Evolutionary conservation across 2,329 filamentous ascomycete species (phyloP).

Genomic region (Aspergillus phoenicis): DNA sequence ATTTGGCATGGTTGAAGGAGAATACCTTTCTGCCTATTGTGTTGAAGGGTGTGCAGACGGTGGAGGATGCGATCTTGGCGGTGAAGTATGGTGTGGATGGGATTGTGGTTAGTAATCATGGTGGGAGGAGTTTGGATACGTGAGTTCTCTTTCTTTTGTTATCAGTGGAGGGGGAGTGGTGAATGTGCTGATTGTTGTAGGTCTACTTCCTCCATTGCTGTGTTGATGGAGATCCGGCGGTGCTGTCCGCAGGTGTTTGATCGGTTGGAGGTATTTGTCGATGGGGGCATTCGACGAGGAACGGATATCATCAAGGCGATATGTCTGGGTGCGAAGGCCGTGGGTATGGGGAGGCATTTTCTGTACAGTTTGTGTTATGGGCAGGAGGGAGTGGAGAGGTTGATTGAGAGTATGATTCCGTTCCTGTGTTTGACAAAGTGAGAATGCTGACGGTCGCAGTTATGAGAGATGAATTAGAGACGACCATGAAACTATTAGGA

Average conservation of each 20-base stretch:
- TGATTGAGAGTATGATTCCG: constrained; percentile 55
- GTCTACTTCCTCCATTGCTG: constrained; percentile 53
- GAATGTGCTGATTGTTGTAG: background rate
- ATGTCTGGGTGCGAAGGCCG: constrained; percentile 56
- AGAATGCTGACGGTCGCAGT: background rate
- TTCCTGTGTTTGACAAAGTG: background rate
- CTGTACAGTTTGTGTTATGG: constrained; percentile 58
- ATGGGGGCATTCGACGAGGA: constrained; percentile 57
- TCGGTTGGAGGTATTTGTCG: constrained; percentile 56
- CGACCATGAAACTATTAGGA: constrained; percentile 11
- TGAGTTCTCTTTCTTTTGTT: background rate
- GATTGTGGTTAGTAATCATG: constrained; percentile 61
- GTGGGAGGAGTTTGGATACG: constrained; percentile 59
- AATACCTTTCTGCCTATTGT: constrained; percentile 55
- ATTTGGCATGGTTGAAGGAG: constrained; percentile 56
- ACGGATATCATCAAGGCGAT: constrained; percentile 59
- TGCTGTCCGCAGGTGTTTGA: constrained; percentile 54
- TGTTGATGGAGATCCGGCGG: constrained; percentile 55
- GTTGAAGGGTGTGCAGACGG: constrained; percentile 60
- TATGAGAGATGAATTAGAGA: constrained; percentile 14
- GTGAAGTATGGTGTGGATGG: constrained; percentile 55
- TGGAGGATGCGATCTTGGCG: constrained; percentile 57
- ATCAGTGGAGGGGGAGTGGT: background rate
- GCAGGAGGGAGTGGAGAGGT: constrained; percentile 56
- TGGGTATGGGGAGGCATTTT: constrained; percentile 56